These are phyloP conservation scores for Malassezia slooffiae DNA, from an alignment of 1,284 basidiomycete species.

Conservation along the genomic window DNA sequence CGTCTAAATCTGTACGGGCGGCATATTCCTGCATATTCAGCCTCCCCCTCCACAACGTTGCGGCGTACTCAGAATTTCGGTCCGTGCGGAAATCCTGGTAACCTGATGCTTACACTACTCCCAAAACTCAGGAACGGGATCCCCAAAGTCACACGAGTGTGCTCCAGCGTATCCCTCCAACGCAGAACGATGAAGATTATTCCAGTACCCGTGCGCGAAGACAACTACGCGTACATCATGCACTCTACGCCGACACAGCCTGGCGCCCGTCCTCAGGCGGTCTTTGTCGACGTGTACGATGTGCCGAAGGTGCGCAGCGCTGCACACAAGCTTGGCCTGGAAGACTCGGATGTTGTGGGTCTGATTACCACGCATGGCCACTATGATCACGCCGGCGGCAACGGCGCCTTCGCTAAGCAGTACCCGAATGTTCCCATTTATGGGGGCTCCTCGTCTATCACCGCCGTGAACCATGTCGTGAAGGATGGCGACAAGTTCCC, in stretches of 20 bases:
- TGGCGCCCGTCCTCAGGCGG: slow-evolving; percentile 17
- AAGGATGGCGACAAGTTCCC: slow-evolving; percentile 38
- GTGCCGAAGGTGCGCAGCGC: slow-evolving; percentile 61
- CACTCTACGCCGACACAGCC: slow-evolving; percentile 20
- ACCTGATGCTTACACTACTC: no score
- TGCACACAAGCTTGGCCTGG: slow-evolving; percentile 53
- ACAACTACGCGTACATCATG: slow-evolving; percentile 46
- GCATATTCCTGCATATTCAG: no score
- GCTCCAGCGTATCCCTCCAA: no score
- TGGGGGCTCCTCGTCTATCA: slow-evolving; percentile 66
- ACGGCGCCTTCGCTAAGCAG: slow-evolving; percentile 52
- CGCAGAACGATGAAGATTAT: slow-evolving; percentile 46
- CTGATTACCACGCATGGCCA: slow-evolving; percentile 44
- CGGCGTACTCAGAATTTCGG: no score
- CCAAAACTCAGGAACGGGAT: no score
- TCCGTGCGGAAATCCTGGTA: no score
- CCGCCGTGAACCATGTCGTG: slow-evolving; percentile 61
- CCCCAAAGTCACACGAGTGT: no score
- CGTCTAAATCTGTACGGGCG: no score
- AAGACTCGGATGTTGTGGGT: slow-evolving; percentile 47
- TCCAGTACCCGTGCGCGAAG: slow-evolving; percentile 43
- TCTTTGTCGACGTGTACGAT: slow-evolving; percentile 62
- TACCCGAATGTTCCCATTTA: slow-evolving; percentile 66
- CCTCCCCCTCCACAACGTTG: no score
- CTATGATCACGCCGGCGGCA: slow-evolving; percentile 76